phyloP scores from a whole-genome alignment of 2,329 filamentous ascomycete species.

The Beauveria asiatica region DNA sequence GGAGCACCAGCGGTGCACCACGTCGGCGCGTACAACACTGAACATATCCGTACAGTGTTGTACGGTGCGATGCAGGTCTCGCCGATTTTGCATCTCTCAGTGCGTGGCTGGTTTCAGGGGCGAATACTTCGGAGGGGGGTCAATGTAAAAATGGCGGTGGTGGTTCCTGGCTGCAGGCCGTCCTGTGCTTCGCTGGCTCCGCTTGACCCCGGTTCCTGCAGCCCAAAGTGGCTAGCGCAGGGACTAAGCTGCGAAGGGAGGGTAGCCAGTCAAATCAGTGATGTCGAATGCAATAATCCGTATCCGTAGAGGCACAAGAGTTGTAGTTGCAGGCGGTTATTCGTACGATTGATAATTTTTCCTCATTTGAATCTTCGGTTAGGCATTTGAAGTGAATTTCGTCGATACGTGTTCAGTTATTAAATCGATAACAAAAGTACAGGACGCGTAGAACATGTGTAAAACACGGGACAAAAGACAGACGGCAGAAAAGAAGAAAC shows the following conservation, averaged over 20 bases:
- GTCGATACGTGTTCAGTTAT: no score
- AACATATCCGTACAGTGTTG: not conserved
- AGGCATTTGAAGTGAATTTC: no score
- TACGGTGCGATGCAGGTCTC: not conserved
- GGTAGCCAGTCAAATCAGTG: not conserved
- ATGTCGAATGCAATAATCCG: not conserved
- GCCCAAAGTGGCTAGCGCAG: no score
- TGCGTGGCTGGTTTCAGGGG: constrained; percentile 11
- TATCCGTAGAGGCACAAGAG: not conserved
- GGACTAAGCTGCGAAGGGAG: not conserved
- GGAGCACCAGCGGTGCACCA: not conserved
- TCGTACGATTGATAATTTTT: not conserved
- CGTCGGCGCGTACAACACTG: not conserved
- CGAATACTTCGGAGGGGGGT: not conserved
- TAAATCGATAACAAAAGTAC: no score
- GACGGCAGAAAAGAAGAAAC: no score
- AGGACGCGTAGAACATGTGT: no score
- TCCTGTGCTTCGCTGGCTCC: not conserved
- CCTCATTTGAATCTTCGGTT: no score
- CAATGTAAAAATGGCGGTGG: not conserved
- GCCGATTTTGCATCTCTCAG: not conserved
- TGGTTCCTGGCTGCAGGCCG: not conserved
- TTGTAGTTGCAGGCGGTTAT: not conserved
- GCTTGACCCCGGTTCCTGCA: not conserved
- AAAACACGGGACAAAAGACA: no score